Evolutionary conservation across 805 yeast genomes (phyloP), one percentile per base, ranked within the genome.

Genomic region (Yarrowia yakushimensis): DNA sequence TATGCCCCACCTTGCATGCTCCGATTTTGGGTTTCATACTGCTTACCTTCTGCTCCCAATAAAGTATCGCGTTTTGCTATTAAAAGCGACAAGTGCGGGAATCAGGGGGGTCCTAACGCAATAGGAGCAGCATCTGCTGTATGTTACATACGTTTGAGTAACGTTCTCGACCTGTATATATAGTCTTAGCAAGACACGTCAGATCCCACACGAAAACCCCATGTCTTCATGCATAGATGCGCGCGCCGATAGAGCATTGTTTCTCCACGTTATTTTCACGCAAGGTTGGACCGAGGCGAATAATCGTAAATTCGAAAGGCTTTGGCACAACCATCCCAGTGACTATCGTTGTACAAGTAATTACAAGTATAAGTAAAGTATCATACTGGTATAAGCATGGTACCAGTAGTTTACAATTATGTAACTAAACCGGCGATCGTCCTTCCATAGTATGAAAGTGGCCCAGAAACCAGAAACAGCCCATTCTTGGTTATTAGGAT

Each of bases 211-310:
- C 13, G 17, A 25, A n/a, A n/a, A 9, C 8, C 12, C 12, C n/a
- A 12, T 22, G 43, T n/a, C 2, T n/a, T 43, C 48, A 43, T 43
- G 48, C 48, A 43, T 9, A n/a, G 22, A n/a, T 25, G 9, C 48
- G 33, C 48, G 33, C 48, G 27, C 48, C 22, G 48, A 43, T 43
- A 43, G 22, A 27, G 48, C 48, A 43, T 11, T n/a, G 7, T 11
- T 41, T 27, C 50, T 43, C 50, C 50, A 43, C 50, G 28, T 12
- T 27, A 12, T 27, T 12, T 17, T n/a, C n/a, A 17, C 34, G 30
- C 30, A 45, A 30, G 30, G 52, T 45, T 45, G 36, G 36, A 20
- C 52, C 52, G 52, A 45, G 36, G 17, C n/a, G 50, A 43, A 43
- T 43, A 43, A 43, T 43, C 50, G 28, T 27, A 17, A n/a, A 43